Evolutionary conservation across 169 alveolate species (phyloP).

Genomic region (Perkinsus chesapeaki): DNA sequence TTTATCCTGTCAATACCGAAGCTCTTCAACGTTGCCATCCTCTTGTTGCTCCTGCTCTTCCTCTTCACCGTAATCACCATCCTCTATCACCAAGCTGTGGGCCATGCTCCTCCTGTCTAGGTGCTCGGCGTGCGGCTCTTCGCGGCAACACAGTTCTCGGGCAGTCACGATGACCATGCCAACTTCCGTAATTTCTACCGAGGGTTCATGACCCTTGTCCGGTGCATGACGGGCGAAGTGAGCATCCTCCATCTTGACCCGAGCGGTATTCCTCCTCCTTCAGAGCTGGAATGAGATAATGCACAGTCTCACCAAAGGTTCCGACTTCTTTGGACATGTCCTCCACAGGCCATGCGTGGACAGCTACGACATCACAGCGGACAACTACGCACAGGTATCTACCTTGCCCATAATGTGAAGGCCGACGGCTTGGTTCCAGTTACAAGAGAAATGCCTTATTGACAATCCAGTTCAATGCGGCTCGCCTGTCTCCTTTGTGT

Average conservation of each 20-base stretch:
- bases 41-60: conserved; percentile 6
- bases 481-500: conserved; percentile 16
- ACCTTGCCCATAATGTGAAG: neutral
- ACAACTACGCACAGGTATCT: neutral
- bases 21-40: conserved; percentile 16
- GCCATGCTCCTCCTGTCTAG: neutral
- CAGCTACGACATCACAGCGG: conserved; percentile 11
- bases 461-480: conserved; percentile 19
- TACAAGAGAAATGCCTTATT: conserved; percentile 5
- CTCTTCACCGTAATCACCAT: neutral
- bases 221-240: conserved; percentile 10
- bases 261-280: neutral
- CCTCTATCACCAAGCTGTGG: too few species aligned
- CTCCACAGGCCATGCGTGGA: conserved; percentile 27
- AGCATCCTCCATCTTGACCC: neutral
- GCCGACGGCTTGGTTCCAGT: neutral
- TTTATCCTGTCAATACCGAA: conserved; percentile 15
- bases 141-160: neutral
- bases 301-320: conserved; percentile 5
- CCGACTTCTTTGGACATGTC: conserved; percentile 9
- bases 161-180: conserved; percentile 3
- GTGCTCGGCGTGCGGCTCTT: conserved; percentile 6
- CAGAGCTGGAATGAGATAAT: conserved; percentile 12
- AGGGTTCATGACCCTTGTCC: conserved; percentile 14
- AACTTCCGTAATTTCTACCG: conserved; percentile 16